Evolutionary conservation across 768 basidiomycete species (phyloP).

Genomic region (Hysterangium stoloniferum): DNA sequence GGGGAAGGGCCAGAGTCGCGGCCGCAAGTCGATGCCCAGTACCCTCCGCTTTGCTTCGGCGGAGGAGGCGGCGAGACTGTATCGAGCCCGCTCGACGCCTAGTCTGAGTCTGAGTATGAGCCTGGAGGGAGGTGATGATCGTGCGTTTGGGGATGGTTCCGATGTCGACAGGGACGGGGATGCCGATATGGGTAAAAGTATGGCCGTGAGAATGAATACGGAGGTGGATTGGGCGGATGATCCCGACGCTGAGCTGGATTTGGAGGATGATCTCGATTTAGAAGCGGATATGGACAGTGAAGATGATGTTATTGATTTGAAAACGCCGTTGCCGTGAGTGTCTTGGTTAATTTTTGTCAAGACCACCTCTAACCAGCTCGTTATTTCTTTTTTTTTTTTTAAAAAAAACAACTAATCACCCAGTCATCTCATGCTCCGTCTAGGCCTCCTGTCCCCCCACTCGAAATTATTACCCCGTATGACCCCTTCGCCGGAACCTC

Average conservation of each 20-base stretch:
- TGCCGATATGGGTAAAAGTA: background rate
- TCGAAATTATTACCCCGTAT: constrained; percentile 48
- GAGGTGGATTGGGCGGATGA: too few species aligned
- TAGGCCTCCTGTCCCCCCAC: constrained; percentile 57
- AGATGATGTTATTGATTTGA: constrained; percentile 43
- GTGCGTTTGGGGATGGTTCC: background rate
- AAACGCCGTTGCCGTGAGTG: constrained; percentile 62
- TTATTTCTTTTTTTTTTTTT: background rate
- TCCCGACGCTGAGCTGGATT: background rate
- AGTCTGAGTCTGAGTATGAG: too few species aligned
- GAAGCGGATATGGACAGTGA: constrained; percentile 22
- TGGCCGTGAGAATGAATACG: too few species aligned
- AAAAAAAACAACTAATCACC: background rate
- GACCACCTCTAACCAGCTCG: background rate
- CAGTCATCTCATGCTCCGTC: constrained; percentile 59
- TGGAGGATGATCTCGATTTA: background rate
- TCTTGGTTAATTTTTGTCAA: background rate
- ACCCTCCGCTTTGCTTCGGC: background rate
- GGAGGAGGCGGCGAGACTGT: background rate
- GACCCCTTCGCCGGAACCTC: background rate
- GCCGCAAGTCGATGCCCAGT: background rate
- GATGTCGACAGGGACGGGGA: background rate
- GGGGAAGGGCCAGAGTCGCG: too few species aligned
- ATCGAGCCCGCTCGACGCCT: too few species aligned
- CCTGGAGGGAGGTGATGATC: background rate